Percentiles rank a stretch among this genome's conserved stretches.
These are phyloP conservation scores for Chiua virens DNA, from an alignment of 768 basidiomycete species.

Conservation along the genomic window DNA sequence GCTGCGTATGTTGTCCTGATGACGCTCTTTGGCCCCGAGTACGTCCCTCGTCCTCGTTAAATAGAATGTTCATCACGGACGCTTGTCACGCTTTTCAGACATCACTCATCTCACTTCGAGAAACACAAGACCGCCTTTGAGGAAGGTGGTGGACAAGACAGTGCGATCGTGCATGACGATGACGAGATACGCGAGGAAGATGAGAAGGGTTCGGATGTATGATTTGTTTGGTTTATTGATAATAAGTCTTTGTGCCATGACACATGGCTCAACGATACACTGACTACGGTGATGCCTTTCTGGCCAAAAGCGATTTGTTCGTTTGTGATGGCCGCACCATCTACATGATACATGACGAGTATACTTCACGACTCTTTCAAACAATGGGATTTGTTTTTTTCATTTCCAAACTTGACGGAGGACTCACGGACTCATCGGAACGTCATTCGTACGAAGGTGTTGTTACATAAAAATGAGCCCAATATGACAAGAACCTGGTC, in stretches of 20 bases:
- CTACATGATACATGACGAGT: too few relatives aligned
- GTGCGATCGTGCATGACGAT: constrained; percentile 36
- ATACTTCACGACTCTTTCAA: too few relatives aligned
- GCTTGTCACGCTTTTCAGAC: constrained; percentile 37
- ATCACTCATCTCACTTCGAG: constrained; percentile 83
- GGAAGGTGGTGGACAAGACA: constrained; percentile 62
- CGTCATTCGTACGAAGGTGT: too few relatives aligned
- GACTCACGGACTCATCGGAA: too few relatives aligned
- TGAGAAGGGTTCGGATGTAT: constrained; percentile 19
- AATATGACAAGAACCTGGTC: too few relatives aligned
- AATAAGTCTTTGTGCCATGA: not conserved
- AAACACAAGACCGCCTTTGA: constrained; percentile 78
- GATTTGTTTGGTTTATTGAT: not conserved
- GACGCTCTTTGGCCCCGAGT: constrained; percentile 79
- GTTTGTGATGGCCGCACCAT: too few relatives aligned
- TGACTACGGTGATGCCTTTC: too few relatives aligned
- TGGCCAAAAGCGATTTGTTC: too few relatives aligned
- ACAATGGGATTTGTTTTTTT: too few relatives aligned
- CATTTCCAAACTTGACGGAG: too few relatives aligned
- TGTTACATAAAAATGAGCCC: too few relatives aligned
- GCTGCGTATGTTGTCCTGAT: constrained; percentile 74
- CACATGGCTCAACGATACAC: too few relatives aligned
- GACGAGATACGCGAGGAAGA: constrained; percentile 16
- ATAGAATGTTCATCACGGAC: not conserved
- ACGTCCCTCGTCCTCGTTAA: constrained; percentile 26